Conservation (phyloP, 2,329 filamentous ascomycete species). For the Diplodia mutila region DNA sequence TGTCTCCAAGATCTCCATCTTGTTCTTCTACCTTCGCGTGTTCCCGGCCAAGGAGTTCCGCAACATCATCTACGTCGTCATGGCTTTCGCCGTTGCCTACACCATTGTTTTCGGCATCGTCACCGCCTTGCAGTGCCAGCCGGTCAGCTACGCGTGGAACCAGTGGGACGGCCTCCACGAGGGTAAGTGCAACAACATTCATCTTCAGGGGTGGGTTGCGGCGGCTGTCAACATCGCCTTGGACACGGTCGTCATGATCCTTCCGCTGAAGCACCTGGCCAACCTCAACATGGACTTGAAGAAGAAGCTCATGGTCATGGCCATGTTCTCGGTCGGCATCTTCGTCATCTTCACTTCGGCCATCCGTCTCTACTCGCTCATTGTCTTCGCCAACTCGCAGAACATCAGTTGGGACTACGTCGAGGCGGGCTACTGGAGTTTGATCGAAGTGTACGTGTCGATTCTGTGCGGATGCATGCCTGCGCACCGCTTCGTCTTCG, state of each 20-base stretch:
- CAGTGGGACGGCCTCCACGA: conserved; percentile 34
- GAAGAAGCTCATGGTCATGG: conserved; percentile 41
- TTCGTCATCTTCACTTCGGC: conserved; percentile 48
- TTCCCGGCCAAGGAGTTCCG: conserved; percentile 38
- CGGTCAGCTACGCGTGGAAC: conserved; percentile 31
- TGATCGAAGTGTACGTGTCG: conserved; percentile 45
- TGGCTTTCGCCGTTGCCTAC: conserved; percentile 36
- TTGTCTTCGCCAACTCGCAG: conserved; percentile 46
- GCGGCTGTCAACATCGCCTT: conserved; percentile 41
- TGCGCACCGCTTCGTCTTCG: conserved; percentile 32
- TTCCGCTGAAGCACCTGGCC: conserved; percentile 40
- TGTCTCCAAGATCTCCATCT: conserved; percentile 41
- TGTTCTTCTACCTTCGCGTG: conserved; percentile 41
- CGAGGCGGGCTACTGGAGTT: conserved; percentile 47
- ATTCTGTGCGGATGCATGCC: conserved; percentile 51
- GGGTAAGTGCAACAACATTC: conserved; percentile 40
- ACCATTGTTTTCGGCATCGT: conserved; percentile 29
- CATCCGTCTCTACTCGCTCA: conserved; percentile 49
- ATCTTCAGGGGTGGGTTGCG: conserved; percentile 37
- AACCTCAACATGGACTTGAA: conserved; percentile 37
- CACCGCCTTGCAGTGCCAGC: conserved; percentile 32
- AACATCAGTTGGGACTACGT: conserved; percentile 49
- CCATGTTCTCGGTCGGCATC: conserved; percentile 45
- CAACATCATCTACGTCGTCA: conserved; percentile 32
- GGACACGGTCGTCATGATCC: conserved; percentile 35